These are phyloP conservation scores for Claviceps lovelessii DNA, from an alignment of 2,329 filamentous ascomycete species.

Conservation along the genomic window DNA sequence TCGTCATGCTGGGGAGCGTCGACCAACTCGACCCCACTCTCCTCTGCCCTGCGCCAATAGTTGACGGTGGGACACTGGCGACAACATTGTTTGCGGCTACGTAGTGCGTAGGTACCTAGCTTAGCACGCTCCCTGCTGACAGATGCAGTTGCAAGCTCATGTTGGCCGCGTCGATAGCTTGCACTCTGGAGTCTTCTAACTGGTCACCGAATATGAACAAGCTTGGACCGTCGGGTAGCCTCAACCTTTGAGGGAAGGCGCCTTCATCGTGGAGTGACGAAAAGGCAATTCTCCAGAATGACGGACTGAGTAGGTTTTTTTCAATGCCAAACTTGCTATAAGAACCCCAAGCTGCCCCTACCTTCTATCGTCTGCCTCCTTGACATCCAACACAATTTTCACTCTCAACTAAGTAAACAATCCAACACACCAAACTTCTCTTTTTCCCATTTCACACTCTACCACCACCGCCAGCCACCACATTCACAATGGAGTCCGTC, in stretches of 20 bases:
- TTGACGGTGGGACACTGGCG: too few relatives aligned
- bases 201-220: background rate
- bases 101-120: too few relatives aligned
- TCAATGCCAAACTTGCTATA: background rate
- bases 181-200: background rate
- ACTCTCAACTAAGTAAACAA: background rate
- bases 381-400: too few relatives aligned
- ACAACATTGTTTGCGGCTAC: too few relatives aligned
- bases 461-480: conserved; percentile 4
- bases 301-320: background rate
- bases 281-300: background rate
- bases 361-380: too few relatives aligned
- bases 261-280: background rate
- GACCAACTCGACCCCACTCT: too few relatives aligned
- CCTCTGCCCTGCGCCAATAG: too few relatives aligned
- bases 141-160: background rate
- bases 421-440: background rate
- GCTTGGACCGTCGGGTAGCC: background rate
- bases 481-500: conserved; percentile 31
- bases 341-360: background rate
- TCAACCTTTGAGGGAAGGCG: background rate
- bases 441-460: background rate
- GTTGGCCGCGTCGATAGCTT: too few relatives aligned
- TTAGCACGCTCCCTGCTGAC: background rate
- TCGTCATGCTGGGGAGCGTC: background rate